Evolutionary conservation across 306 rosid genomes (phyloP).

Genomic region (Dryas octopetala): DNA sequence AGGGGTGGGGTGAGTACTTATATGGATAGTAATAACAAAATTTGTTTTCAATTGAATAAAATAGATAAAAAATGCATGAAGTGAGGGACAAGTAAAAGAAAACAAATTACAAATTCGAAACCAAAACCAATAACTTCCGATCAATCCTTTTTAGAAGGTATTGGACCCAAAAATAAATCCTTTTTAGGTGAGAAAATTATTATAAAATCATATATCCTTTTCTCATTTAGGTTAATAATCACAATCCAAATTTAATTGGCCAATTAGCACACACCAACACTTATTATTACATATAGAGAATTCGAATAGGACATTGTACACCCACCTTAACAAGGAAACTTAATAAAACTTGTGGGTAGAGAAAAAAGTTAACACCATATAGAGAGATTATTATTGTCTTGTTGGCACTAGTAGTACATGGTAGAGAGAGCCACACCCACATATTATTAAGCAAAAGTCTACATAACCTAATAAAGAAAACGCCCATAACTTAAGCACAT

Average conservation of each 20-base stretch:
- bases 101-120: too few relatives aligned
- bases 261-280: not conserved
- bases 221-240: not conserved
- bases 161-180: too few relatives aligned
- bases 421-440: slow-evolving; percentile 4
- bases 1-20: too few relatives aligned
- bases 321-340: not conserved
- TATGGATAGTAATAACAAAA: too few relatives aligned
- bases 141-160: too few relatives aligned
- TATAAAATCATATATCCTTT: not conserved
- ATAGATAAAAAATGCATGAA: too few relatives aligned
- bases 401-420: not conserved
- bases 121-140: too few relatives aligned
- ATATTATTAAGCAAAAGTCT: not conserved
- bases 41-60: too few relatives aligned
- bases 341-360: not conserved
- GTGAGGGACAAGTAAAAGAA: too few relatives aligned
- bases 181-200: not conserved
- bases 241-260: not conserved
- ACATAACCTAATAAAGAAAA: not conserved
- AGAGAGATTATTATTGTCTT: not conserved
- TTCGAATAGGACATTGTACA: not conserved
- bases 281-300: not conserved
- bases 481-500: not conserved
- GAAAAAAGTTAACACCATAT: not conserved